These are phyloP conservation scores for Amanita pseudoporphyria DNA, from an alignment of 768 basidiomycete genomes.

Conservation along the genomic window DNA sequence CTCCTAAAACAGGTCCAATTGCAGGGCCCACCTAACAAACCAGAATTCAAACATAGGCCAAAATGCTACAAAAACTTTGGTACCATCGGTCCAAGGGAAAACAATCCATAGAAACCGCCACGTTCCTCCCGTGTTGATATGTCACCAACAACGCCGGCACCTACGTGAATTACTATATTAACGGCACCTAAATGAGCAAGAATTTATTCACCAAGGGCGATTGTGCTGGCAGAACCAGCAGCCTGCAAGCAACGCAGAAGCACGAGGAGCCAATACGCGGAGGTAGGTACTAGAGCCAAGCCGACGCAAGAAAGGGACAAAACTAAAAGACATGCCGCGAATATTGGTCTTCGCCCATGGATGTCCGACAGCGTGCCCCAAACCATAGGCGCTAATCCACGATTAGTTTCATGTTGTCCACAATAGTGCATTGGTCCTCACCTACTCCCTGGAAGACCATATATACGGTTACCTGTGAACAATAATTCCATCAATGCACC, in stretches of 20 bases:
- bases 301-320: slow-evolving; percentile 60
- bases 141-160: slow-evolving; percentile 72
- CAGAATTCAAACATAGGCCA: slow-evolving; percentile 6
- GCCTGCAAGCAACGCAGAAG: slow-evolving; percentile 76
- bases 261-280: slow-evolving; percentile 71
- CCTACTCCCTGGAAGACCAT: slow-evolving; percentile 60
- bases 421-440: slow-evolving; percentile 17
- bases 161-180: slow-evolving; percentile 20
- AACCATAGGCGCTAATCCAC: slow-evolving; percentile 43
- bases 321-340: slow-evolving; percentile 52
- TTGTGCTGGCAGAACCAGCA: slow-evolving; percentile 68
- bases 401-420: neutral
- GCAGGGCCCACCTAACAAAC: slow-evolving; percentile 44
- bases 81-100: slow-evolving; percentile 56
- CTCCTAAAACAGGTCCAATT: slow-evolving; percentile 48
- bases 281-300: slow-evolving; percentile 36
- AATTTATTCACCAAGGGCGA: slow-evolving; percentile 48
- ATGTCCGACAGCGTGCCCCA: slow-evolving; percentile 68
- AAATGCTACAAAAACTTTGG: slow-evolving; percentile 3
- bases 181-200: neutral
- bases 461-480: slow-evolving; percentile 54
- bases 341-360: slow-evolving; percentile 53
- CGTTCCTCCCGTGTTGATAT: slow-evolving; percentile 66
- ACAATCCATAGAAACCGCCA: slow-evolving; percentile 66
- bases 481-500: neutral